Evolutionary conservation across 257 asterid genomes (phyloP).

Genomic region (Lycium barbarum): DNA sequence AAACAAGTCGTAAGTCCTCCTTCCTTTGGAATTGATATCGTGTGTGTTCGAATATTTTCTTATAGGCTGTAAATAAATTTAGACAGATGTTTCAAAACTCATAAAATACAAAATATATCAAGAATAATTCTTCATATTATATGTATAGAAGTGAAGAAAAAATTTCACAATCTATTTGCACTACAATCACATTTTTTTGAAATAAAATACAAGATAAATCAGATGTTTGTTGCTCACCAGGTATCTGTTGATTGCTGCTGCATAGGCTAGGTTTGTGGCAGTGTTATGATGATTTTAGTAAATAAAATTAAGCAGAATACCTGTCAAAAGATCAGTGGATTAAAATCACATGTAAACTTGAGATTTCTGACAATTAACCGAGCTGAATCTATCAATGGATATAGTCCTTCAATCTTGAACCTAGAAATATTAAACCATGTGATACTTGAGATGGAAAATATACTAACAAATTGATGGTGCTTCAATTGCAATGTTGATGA

Average conservation of each 20-base stretch:
- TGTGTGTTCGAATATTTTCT: background rate
- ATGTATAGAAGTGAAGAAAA: background rate
- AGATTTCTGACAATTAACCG: background rate
- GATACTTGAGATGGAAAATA: background rate
- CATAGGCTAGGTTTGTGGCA: background rate
- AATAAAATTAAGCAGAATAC: background rate
- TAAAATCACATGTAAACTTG: background rate
- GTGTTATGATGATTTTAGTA: background rate
- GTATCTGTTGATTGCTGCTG: background rate
- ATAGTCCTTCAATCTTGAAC: background rate
- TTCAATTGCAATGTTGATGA: background rate
- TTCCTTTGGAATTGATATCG: background rate
- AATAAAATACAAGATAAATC: background rate
- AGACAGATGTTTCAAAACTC: background rate
- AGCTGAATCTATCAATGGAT: background rate
- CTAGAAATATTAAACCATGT: background rate
- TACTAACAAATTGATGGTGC: background rate
- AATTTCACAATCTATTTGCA: background rate
- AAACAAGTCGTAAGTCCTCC: slow-evolving; percentile 70
- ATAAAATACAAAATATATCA: background rate
- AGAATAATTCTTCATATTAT: background rate
- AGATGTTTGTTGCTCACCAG: background rate
- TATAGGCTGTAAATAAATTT: background rate
- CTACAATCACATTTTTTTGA: background rate
- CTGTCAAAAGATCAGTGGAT: background rate